Evolutionary conservation across 192 early-diverging fungal genomes (phyloP).

Genomic region (Coemansia sp.): DNA sequence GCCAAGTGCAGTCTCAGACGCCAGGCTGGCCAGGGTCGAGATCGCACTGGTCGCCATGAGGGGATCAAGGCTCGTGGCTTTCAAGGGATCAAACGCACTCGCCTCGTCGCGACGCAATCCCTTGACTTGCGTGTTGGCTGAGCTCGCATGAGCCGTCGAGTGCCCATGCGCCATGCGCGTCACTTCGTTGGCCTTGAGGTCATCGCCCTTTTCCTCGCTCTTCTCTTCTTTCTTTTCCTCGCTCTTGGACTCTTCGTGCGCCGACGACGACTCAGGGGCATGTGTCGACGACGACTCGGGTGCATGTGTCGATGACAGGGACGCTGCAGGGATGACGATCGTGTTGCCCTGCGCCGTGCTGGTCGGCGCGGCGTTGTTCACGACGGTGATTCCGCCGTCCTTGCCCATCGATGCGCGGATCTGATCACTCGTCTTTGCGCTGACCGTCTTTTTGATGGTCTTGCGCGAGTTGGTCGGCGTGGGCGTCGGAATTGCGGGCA

Average conservation of each 20-base stretch:
- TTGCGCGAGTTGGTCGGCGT: slow-evolving; percentile 21
- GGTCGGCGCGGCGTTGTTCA: slow-evolving; percentile 22
- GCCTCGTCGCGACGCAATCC: slow-evolving; percentile 33
- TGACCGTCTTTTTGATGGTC: slow-evolving; percentile 37
- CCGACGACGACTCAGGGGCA: slow-evolving; percentile 4
- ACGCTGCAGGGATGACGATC: slow-evolving; percentile 36
- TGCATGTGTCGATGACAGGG: slow-evolving; percentile 16
- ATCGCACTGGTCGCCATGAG: not conserved
- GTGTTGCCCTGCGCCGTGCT: slow-evolving; percentile 16
- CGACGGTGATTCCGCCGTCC: slow-evolving; percentile 43
- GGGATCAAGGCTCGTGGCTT: not conserved
- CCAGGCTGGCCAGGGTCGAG: slow-evolving; percentile 10
- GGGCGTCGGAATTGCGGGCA: slow-evolving; percentile 4
- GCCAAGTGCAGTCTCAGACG: slow-evolving; percentile 3
- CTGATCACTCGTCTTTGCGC: slow-evolving; percentile 13
- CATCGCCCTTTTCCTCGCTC: slow-evolving; percentile 18
- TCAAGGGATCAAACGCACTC: slow-evolving; percentile 21
- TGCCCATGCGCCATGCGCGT: slow-evolving; percentile 24
- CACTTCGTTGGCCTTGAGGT: slow-evolving; percentile 36
- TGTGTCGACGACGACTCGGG: not conserved
- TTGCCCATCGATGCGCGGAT: slow-evolving; percentile 43
- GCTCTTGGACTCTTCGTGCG: slow-evolving; percentile 28
- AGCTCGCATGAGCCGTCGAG: slow-evolving; percentile 18
- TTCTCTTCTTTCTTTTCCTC: not conserved
- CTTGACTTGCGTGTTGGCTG: slow-evolving; percentile 13